Base-by-base conservation (phyloP, 2,329 filamentous ascomycete genomes). In the Xylaria sp. region DNA sequence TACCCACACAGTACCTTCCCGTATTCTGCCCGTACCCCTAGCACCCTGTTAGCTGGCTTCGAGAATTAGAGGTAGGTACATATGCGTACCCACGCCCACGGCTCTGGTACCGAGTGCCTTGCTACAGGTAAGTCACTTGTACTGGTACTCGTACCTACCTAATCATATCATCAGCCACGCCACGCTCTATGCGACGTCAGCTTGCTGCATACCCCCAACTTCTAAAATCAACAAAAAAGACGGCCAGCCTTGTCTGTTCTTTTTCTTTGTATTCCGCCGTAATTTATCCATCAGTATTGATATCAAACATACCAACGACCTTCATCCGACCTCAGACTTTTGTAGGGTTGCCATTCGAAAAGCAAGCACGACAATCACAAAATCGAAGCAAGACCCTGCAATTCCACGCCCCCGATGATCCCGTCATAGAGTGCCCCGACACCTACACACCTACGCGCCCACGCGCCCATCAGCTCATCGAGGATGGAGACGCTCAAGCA, bases 401-500 rank as follows among this genome's bases (percentile, higher is more conserved):
- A 6, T 31, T 50, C 25, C 27, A 50, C 15, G 15, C 38, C 38
- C 38, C 38, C 29, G 13, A 44, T 45, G 33, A 25, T 25, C 25
- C 2, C 7, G 15, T 22, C 36, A 51, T 29, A 17, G 33, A 55
- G 6, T 39, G n/a, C n/a, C n/a, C n/a, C 36, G 29, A 17, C 3
- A 57, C 27, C 17, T 38, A 44, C 42, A 42, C 25, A 31, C 17
- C 17, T 6, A 29, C 42, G 4, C 25, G 20, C 13, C 10, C 20
- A 33, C 29, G 2, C 15, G 6, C 27, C n/a, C 27, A n/a, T 36
- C 39, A 39, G n/a, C 27, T 5, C 25, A 27, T 38, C 38, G 7
- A 36, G n/a, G 7, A 25, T 31, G 31, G 22, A 58, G 22, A 68
- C 63, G 66, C 38, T 54, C 47, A 33, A 58, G 38, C 36, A 20